phyloP scores from a whole-genome alignment of 176 grass and related monocot genomes.

The Oropetium thomaeum region DNA sequence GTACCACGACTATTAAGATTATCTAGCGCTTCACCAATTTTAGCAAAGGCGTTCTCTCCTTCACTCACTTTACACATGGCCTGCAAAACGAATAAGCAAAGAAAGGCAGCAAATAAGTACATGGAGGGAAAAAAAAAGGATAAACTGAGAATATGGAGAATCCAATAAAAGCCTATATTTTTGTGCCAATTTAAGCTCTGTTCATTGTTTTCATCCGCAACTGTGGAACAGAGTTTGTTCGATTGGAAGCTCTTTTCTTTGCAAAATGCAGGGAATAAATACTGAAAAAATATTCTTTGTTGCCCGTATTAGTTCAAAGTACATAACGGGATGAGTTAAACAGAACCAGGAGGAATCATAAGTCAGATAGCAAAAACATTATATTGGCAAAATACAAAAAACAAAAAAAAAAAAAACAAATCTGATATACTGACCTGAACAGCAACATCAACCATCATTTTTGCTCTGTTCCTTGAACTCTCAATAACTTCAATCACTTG shows the following conservation, averaged over 20 bases:
- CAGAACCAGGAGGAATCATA: neutral
- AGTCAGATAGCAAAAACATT: neutral
- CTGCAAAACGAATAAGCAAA: slow-evolving; percentile 37
- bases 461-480: slow-evolving; percentile 72
- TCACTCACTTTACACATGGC: slow-evolving; percentile 69
- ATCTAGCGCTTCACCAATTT: slow-evolving; percentile 83
- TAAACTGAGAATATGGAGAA: neutral
- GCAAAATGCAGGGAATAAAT: neutral
- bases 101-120: neutral
- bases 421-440: slow-evolving; percentile 61
- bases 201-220: neutral
- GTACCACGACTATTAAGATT: slow-evolving; percentile 47
- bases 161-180: neutral
- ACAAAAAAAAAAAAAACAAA: slow-evolving; percentile 19
- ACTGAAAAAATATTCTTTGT: neutral
- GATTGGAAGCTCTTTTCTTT: neutral
- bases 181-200: neutral
- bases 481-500: slow-evolving; percentile 93
- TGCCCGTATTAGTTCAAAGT: neutral
- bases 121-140: slow-evolving; percentile 8
- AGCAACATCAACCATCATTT: slow-evolving; percentile 88
- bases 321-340: neutral
- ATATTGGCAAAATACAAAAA: slow-evolving; percentile 14
- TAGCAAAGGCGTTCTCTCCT: slow-evolving; percentile 68
- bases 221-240: neutral